Evolutionary conservation across 2,329 filamentous ascomycete species (phyloP).

Genomic region (Penicillium sp.): DNA sequence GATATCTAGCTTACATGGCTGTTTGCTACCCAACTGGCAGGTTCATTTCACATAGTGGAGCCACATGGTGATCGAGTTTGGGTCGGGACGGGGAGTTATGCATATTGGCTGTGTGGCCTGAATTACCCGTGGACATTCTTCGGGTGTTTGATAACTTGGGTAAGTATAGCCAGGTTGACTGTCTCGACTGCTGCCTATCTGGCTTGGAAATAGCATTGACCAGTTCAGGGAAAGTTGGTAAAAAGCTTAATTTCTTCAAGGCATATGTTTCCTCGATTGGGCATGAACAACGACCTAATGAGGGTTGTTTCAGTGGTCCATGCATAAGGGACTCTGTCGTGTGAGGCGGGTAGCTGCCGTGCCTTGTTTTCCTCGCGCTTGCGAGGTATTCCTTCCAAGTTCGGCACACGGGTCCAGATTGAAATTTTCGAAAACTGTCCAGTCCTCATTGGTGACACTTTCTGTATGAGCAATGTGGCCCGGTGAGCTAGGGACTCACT

Average conservation of each 20-base stretch:
- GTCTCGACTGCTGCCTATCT: not conserved
- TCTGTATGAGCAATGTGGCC: constrained; percentile 56
- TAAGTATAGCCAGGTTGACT: constrained; percentile 47
- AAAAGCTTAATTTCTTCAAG: not conserved
- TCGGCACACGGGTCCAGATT: constrained; percentile 66
- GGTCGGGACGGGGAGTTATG: constrained; percentile 80
- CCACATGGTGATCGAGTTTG: constrained; percentile 82
- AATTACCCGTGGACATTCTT: constrained; percentile 42
- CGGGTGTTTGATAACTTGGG: constrained; percentile 63
- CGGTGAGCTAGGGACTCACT: constrained; percentile 62
- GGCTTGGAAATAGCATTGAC: not conserved
- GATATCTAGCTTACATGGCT: not conserved
- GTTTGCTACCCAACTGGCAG: constrained; percentile 1
- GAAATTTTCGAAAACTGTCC: constrained; percentile 64
- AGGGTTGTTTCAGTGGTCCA: not conserved
- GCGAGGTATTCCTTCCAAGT: constrained; percentile 71
- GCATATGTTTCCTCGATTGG: too few relatives aligned
- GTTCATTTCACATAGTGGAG: constrained; percentile 66
- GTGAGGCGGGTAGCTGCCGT: constrained; percentile 27
- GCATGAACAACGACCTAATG: constrained; percentile 64
- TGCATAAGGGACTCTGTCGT: constrained; percentile 11
- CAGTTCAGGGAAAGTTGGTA: not conserved
- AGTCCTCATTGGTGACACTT: constrained; percentile 55
- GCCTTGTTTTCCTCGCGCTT: constrained; percentile 59
- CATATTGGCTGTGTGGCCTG: constrained; percentile 45